Conservation (phyloP, 768 basidiomycete genomes). For the Dacryopinax primogenitus region DNA sequence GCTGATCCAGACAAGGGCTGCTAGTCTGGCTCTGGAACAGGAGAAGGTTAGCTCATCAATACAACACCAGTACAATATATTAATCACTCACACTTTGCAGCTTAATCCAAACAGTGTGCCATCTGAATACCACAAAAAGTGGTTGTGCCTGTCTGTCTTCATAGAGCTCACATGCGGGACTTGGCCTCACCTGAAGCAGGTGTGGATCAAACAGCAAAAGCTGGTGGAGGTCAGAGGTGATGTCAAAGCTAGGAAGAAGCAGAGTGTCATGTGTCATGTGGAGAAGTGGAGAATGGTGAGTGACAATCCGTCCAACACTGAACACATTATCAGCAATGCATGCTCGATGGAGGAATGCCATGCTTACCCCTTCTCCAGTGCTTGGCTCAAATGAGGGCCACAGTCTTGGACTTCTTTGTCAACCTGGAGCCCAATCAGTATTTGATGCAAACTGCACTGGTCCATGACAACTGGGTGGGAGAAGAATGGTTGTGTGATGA, state of each 20-base stretch:
- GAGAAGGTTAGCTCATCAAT: background rate
- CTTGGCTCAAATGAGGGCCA: background rate
- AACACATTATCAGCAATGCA: background rate
- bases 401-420: background rate
- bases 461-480: background rate
- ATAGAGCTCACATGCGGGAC: background rate
- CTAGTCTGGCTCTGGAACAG: background rate
- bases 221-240: background rate
- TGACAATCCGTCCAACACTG: background rate
- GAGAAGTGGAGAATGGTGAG: background rate
- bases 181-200: background rate
- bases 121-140: background rate
- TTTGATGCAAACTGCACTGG: background rate
- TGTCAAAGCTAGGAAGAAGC: background rate
- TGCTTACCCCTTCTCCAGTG: background rate
- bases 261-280: background rate
- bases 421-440: background rate
- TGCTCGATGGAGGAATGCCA: background rate
- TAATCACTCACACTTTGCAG: background rate
- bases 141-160: background rate
- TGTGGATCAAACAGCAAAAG: background rate
- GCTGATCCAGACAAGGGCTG: background rate
- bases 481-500: conserved; percentile 6
- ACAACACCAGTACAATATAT: background rate
- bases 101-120: background rate